Percentiles rank a stretch among this genome's conserved stretches.
Conservation (phyloP, 2,329 filamentous ascomycete species). For the Hymenoscyphus albidus region DNA sequence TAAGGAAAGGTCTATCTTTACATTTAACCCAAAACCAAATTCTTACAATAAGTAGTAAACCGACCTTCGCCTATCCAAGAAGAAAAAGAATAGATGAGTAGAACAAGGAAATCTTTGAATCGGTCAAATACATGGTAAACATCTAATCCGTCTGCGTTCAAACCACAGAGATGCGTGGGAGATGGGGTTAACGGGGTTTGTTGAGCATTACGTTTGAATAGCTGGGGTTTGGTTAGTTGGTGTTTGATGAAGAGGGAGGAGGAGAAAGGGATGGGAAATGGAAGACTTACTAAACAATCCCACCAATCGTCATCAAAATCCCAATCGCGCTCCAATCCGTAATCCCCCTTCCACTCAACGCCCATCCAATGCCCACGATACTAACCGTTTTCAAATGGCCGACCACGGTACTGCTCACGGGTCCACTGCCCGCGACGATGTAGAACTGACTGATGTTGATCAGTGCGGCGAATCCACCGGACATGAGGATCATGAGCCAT, state of each 20-base stretch:
- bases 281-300: slow-evolving; percentile 26
- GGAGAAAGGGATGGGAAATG: neutral
- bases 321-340: slow-evolving; percentile 25
- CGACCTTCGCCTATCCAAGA: no score
- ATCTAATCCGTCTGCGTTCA: neutral
- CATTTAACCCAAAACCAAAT: no score
- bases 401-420: slow-evolving; percentile 41
- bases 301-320: slow-evolving; percentile 26
- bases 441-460: slow-evolving; percentile 35
- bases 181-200: slow-evolving; percentile 10
- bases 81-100: no score
- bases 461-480: slow-evolving; percentile 40
- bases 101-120: no score
- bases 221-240: slow-evolving; percentile 13
- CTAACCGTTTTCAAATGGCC: slow-evolving; percentile 40
- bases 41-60: no score
- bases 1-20: no score
- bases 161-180: neutral
- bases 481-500: slow-evolving; percentile 39
- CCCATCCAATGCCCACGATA: slow-evolving; percentile 30
- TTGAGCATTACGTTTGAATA: slow-evolving; percentile 30
- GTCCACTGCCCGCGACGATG: slow-evolving; percentile 35
- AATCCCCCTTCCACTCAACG: slow-evolving; percentile 21
- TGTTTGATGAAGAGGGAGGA: neutral
- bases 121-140: no score